Percentiles rank a stretch among this genome's conserved stretches.
These are phyloP conservation scores for Solanum hybrid DNA, from an alignment of 305 asterid species.

Conservation along the genomic window DNA sequence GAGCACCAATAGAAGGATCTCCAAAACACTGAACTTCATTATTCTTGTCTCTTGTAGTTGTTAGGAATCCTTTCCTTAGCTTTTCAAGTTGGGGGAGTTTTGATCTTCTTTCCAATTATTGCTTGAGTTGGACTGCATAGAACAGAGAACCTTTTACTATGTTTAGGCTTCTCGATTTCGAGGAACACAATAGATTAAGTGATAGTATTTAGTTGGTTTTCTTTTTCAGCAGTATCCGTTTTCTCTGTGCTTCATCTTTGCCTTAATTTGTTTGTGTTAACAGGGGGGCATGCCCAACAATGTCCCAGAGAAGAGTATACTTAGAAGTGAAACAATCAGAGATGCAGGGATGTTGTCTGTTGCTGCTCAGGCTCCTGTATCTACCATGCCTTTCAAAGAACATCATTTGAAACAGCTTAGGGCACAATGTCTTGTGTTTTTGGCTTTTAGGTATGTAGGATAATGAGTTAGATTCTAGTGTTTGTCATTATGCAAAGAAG, in stretches of 20 bases:
- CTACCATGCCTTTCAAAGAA: constrained; percentile 74
- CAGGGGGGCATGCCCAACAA: constrained; percentile 50
- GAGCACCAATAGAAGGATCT: not conserved
- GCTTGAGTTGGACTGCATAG: not conserved
- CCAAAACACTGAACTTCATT: not conserved
- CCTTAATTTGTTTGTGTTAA: constrained; percentile 10
- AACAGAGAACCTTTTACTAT: not conserved
- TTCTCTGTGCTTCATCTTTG: not conserved
- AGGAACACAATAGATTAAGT: not conserved
- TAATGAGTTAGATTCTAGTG: not conserved
- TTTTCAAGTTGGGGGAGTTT: not conserved
- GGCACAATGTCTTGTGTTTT: constrained; percentile 97
- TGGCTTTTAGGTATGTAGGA: constrained; percentile 72
- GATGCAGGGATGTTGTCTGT: constrained; percentile 78
- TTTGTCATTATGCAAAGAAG: not conserved
- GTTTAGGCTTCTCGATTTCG: not conserved
- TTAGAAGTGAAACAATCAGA: constrained; percentile 44
- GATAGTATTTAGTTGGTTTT: not conserved
- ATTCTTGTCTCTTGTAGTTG: not conserved
- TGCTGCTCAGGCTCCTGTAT: constrained; percentile 39
- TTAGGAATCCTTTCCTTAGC: not conserved
- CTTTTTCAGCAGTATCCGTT: not conserved
- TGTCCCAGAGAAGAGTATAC: constrained; percentile 45
- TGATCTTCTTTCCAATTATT: not conserved
- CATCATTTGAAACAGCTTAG: constrained; percentile 96